Base-by-base conservation (phyloP, 2,329 filamentous ascomycete species). In the Penicillium sp. region DNA sequence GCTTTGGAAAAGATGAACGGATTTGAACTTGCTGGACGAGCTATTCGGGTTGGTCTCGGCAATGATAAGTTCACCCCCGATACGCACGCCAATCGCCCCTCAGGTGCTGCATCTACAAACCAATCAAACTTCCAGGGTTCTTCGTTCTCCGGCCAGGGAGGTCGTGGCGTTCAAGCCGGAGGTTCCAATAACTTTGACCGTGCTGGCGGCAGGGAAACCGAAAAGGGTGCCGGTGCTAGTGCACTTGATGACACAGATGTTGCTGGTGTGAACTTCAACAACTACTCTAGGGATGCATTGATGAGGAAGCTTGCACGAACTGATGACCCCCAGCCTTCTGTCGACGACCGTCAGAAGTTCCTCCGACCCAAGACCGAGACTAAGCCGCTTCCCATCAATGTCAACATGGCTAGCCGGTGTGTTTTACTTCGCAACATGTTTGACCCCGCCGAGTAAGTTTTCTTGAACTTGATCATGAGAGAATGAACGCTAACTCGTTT, bases 21-120 rank as follows among this genome's bases (percentile, higher is more conserved):
- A 64, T 99, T 97, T 80, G 94, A 97, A 79, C 87, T 99, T 68
- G 94, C 94, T 70, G 93, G 93, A 78, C 93, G 94, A 75, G 92
- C 93, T 64, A 97, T 99, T 76, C 92, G 94, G 74, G 96, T 99
- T 77, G 94, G 94, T 78, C 91, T 99, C 81, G 94, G 94, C 79
- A 99, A 97, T 82, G 94, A 99, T 90, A 97, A 97, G 86, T 97
- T 97, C 80, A 97, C 93, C 78, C 90, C 93, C 72, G 94, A 97
- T 81, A 94, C 92, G 78, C 96, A 91, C 78, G 89, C 91, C 73
- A 91, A 96, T 81, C 91, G 91, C 79, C 96, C 96, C 82, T 89
- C 91, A 76, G 89, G 89, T 73, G 88, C 90, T 77, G 33, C 42
- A 15, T 87, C 81, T 71, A 79, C 68, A 64, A 75, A 86, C 77